phyloP scores from a whole-genome alignment of 2,329 filamentous ascomycete species.

The Aspergillus uvarum region DNA sequence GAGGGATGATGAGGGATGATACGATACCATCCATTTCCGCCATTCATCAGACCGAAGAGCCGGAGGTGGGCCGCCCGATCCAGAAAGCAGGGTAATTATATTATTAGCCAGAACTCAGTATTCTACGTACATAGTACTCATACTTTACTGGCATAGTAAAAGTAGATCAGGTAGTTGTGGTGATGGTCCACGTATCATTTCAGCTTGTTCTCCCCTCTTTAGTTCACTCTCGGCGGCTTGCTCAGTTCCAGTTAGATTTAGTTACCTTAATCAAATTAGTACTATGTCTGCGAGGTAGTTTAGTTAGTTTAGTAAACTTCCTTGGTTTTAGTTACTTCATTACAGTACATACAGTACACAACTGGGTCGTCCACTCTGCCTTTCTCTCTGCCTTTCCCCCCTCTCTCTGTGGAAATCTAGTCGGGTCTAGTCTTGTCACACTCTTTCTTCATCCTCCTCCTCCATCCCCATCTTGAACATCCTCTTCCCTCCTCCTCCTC shows the following conservation, averaged over 20 bases:
- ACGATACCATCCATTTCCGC: neutral
- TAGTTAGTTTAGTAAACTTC: no score
- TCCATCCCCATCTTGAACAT: neutral
- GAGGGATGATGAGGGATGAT: neutral
- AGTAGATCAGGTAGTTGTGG: no score
- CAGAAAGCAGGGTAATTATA: neutral
- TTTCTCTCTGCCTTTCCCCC: neutral
- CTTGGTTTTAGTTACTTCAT: neutral
- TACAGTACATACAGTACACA: slow-evolving; percentile 9
- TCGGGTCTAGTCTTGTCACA: neutral
- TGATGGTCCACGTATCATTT: no score
- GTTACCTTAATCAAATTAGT: no score
- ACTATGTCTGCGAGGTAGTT: no score
- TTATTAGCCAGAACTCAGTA: no score
- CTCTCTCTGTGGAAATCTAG: neutral
- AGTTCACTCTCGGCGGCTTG: neutral
- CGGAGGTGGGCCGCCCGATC: slow-evolving; percentile 5
- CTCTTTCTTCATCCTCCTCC: slow-evolving; percentile 9
- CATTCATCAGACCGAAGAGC: neutral
- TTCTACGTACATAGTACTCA: no score
- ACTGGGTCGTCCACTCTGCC: slow-evolving; percentile 13
- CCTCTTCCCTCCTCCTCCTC: slow-evolving; percentile 8
- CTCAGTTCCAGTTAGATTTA: neutral
- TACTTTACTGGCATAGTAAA: no score
- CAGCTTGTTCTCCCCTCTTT: no score